A percentile compares a stretch with the other conserved stretches of the same genome.
Evolutionary conservation across 768 basidiomycete genomes (phyloP).

Genomic region (Mycena polygramma): DNA sequence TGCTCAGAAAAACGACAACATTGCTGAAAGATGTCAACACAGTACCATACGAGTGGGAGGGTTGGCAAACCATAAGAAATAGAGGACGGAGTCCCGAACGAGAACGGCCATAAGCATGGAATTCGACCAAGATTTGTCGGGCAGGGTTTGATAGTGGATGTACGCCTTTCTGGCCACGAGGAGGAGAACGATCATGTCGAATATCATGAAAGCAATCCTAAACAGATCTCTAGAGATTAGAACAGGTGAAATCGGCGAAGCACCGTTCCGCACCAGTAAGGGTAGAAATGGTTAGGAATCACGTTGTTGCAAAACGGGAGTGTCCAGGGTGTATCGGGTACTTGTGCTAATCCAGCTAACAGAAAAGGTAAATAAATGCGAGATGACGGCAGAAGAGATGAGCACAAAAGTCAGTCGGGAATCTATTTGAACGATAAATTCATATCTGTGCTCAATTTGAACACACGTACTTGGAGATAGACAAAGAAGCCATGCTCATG

Average conservation of each 20-base stretch:
- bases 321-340: constrained; percentile 3
- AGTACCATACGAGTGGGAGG: too few species aligned
- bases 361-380: neutral
- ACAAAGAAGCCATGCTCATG: constrained; percentile 37
- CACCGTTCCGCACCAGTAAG: constrained; percentile 29
- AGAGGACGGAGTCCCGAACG: constrained; percentile 33
- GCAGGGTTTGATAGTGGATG: constrained; percentile 32
- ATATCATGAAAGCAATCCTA: constrained; percentile 38
- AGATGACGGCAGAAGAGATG: neutral
- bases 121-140: constrained; percentile 29
- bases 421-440: constrained; percentile 15
- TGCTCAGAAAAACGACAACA: constrained; percentile 29
- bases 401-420: constrained; percentile 28
- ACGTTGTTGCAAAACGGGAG: constrained; percentile 38
- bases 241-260: neutral
- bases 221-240: neutral
- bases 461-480: constrained; percentile 20
- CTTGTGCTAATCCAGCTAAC: constrained; percentile 29
- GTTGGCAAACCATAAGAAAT: constrained; percentile 35
- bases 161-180: constrained; percentile 32
- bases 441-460: neutral
- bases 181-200: constrained; percentile 33
- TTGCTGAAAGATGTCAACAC: too few species aligned
- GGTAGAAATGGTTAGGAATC: constrained; percentile 37
- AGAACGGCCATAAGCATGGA: constrained; percentile 30